These are phyloP conservation scores for Aspergillus carlsbadensis DNA, from an alignment of 495 filamentous ascomycete genomes.

Conservation along the genomic window DNA sequence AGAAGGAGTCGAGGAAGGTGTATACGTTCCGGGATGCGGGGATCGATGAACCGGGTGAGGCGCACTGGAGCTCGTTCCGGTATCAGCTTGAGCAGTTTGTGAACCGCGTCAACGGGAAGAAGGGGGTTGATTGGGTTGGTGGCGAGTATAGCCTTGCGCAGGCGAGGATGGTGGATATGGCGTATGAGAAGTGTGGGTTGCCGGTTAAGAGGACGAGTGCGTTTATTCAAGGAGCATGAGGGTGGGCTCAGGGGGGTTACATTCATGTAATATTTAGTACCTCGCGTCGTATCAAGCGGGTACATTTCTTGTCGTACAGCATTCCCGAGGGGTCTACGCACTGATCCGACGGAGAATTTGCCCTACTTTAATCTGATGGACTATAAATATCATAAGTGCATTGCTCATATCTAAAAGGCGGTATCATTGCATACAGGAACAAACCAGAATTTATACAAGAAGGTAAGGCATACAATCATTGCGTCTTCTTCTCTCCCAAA, in stretches of 20 bases:
- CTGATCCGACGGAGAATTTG: too few species aligned
- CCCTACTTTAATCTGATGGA: too few species aligned
- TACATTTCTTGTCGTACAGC: too few species aligned
- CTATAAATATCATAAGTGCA: background rate
- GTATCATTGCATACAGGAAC: background rate
- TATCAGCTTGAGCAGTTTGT: conserved; percentile 59
- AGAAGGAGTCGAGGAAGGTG: conserved; percentile 40
- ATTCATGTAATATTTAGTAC: too few species aligned
- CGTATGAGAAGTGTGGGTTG: conserved; percentile 49
- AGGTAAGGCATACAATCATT: conserved; percentile 3
- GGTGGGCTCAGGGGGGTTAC: too few species aligned
- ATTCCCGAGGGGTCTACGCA: too few species aligned
- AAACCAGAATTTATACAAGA: conserved; percentile 8
- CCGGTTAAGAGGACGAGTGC: conserved; percentile 16
- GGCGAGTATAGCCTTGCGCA: conserved; percentile 50
- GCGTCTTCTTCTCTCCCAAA: conserved; percentile 29
- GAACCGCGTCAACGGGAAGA: conserved; percentile 45
- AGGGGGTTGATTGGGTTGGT: conserved; percentile 48
- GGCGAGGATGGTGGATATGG: conserved; percentile 53
- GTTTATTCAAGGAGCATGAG: too few species aligned
- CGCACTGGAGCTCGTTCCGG: conserved; percentile 51
- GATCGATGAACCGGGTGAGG: conserved; percentile 20
- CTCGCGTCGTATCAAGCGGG: too few species aligned
- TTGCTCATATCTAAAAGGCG: background rate
- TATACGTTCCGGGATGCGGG: conserved; percentile 46